These are phyloP conservation scores for Globisporangium megalacanthum DNA, from an alignment of 352 stramenopile species.

Conservation along the genomic window DNA sequence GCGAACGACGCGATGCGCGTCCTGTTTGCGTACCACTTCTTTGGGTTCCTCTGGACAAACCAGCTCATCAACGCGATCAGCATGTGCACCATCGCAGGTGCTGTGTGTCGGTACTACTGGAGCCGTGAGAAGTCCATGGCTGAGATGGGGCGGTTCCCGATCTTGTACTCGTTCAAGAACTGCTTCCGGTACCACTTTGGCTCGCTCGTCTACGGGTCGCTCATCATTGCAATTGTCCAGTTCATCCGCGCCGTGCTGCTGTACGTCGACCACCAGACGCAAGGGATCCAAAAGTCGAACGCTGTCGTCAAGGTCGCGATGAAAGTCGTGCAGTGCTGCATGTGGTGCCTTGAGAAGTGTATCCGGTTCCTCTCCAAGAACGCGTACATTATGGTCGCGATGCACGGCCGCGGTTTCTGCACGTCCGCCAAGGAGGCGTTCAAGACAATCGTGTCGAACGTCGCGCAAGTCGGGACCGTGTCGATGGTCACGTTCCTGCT, in stretches of 20 bases:
- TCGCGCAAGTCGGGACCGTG: constrained; percentile 85
- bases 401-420: constrained; percentile 77
- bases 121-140: constrained; percentile 49
- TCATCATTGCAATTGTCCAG: constrained; percentile 96
- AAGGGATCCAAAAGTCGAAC: constrained; percentile 76
- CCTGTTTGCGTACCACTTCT: constrained; percentile 84
- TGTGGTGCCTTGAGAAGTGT: constrained; percentile 94
- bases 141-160: constrained; percentile 65
- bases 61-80: constrained; percentile 95
- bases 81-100: constrained; percentile 92
- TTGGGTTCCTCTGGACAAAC: constrained; percentile 95
- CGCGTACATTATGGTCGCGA: constrained; percentile 89
- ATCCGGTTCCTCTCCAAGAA: constrained; percentile 98
- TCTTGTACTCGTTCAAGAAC: constrained; percentile 65
- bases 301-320: constrained; percentile 79
- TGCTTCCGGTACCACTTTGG: constrained; percentile 92
- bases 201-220: constrained; percentile 93
- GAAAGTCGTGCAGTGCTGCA: constrained; percentile 87
- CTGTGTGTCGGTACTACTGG: constrained; percentile 93
- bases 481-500: constrained; percentile 89
- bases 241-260: constrained; percentile 90
- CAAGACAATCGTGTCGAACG: constrained; percentile 89
- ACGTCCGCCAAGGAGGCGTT: constrained; percentile 89
- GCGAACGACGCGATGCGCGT: constrained; percentile 59
- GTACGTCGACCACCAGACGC: constrained; percentile 92